Evolutionary conservation across 331 rosid species (phyloP).

Genomic region (Quercus phellos): DNA sequence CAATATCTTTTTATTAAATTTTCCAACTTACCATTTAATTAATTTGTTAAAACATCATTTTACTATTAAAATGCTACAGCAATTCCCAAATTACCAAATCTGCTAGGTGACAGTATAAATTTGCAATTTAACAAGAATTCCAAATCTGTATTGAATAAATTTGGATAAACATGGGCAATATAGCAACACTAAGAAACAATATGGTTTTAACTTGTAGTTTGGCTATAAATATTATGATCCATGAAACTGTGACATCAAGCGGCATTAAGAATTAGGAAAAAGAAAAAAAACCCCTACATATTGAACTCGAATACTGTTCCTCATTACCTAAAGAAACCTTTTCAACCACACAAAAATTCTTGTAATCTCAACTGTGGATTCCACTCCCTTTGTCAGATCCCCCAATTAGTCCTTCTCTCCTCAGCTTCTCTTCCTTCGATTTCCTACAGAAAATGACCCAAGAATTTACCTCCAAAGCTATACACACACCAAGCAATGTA

Average conservation of each 20-base stretch:
- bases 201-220: neutral
- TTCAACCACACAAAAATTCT: neutral
- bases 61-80: too few species aligned
- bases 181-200: neutral
- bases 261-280: neutral
- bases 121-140: neutral
- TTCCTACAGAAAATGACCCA: conserved; percentile 91
- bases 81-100: neutral
- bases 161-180: neutral
- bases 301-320: neutral
- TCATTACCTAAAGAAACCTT: neutral
- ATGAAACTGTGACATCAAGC: neutral
- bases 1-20: too few species aligned
- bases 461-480: conserved; percentile 88
- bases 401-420: conserved; percentile 68
- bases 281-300: neutral
- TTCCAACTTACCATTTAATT: too few species aligned
- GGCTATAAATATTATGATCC: neutral
- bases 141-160: neutral
- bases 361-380: conserved; percentile 24
- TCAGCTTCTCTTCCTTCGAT: conserved; percentile 76
- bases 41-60: too few species aligned
- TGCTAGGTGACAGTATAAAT: neutral
- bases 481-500: conserved; percentile 56
- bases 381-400: conserved; percentile 64